Evolutionary conservation across 805 yeast genomes (phyloP).

Genomic region (Candida nanaspora): DNA sequence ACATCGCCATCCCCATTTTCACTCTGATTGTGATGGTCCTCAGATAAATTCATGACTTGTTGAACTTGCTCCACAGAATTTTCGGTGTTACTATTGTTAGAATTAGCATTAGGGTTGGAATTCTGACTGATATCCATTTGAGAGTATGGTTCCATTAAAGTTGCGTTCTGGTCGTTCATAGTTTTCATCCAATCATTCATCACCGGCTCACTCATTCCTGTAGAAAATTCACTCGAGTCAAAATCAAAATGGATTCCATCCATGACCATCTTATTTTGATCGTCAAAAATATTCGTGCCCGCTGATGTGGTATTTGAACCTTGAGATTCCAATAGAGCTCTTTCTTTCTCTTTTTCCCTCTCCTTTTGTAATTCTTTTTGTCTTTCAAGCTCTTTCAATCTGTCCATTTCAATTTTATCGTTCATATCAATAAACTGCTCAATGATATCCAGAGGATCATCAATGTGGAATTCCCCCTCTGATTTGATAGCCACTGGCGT

Average conservation of each 20-base stretch:
- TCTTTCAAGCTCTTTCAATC: conserved; percentile 5
- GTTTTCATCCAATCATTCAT: conserved; percentile 1
- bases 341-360: conserved; percentile 1
- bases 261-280: conserved; percentile 15
- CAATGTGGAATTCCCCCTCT: conserved; percentile 5
- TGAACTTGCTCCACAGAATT: not conserved
- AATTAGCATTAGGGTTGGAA: not conserved
- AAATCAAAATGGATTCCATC: not conserved
- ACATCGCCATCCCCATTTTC: conserved; percentile 2
- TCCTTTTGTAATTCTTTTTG: not conserved
- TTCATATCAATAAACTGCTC: conserved; percentile 20
- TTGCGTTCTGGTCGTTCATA: not conserved
- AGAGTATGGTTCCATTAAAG: not conserved
- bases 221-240: not conserved
- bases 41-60: not conserved
- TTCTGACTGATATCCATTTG: conserved; percentile 2
- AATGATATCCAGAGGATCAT: conserved; percentile 20
- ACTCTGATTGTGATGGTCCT: not conserved
- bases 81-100: not conserved
- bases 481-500: conserved; percentile 1
- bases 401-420: conserved; percentile 7
- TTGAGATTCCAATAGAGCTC: conserved; percentile 28
- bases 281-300: conserved; percentile 1
- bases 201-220: not conserved
- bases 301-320: not conserved